Conservation (phyloP, 2,329 filamentous ascomycete genomes). For the Neofusicoccum parvum region DNA sequence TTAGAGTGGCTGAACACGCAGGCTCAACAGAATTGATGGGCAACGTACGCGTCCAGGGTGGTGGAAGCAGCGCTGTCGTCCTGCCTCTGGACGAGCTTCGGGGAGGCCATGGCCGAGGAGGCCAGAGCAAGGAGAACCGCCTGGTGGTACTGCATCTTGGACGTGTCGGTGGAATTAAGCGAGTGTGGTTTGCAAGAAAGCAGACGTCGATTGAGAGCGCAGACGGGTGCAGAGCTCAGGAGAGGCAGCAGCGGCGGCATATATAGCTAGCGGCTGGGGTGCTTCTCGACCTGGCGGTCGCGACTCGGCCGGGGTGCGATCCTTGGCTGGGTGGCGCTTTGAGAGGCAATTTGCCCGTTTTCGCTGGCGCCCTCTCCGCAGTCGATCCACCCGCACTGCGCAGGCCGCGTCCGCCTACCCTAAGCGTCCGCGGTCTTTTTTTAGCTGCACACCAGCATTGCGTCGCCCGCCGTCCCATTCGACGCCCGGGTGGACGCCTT, state of each 20-base stretch:
- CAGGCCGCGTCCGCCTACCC: not conserved
- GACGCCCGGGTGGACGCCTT: not conserved
- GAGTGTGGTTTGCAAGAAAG: not conserved
- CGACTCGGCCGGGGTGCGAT: not conserved
- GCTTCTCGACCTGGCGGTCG: constrained; percentile 7
- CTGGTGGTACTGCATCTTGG: constrained; percentile 35
- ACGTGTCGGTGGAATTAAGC: not conserved
- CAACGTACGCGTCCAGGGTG: not conserved
- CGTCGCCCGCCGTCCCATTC: not conserved
- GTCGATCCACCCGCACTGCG: constrained; percentile 6
- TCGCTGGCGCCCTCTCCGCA: not conserved
- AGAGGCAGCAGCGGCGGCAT: not conserved
- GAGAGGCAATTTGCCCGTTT: constrained; percentile 5
- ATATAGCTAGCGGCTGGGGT: not conserved
- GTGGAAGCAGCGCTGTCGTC: not conserved
- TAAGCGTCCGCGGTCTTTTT: not conserved
- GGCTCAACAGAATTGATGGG: not conserved
- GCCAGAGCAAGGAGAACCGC: constrained; percentile 33
- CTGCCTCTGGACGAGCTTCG: constrained; percentile 6
- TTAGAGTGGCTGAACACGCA: not conserved
- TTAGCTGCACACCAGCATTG: not conserved
- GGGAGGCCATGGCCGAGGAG: constrained; percentile 26
- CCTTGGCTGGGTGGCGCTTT: constrained; percentile 1
- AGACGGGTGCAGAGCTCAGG: constrained; percentile 2
- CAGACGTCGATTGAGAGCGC: not conserved